Conservation (phyloP, 176 grass and related monocot species). For the Eragrostis curvula region DNA sequence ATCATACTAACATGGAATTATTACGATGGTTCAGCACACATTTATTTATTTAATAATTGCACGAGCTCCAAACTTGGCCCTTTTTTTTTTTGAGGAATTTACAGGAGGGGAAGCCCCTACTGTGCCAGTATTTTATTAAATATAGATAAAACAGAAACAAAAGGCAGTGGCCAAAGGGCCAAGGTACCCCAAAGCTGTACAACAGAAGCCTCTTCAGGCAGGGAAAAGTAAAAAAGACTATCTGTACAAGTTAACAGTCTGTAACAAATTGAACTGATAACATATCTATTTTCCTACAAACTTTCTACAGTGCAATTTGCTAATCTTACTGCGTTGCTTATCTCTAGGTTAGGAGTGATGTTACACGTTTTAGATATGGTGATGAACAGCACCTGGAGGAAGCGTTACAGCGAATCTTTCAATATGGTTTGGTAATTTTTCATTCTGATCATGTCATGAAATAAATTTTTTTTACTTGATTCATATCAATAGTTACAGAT, state of each 20-base stretch:
- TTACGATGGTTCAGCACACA: background rate
- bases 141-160: too few relatives aligned
- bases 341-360: slow-evolving; percentile 87
- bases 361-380: slow-evolving; percentile 90
- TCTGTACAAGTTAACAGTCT: too few relatives aligned
- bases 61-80: background rate
- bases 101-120: too few relatives aligned
- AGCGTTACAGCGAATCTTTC: slow-evolving; percentile 90
- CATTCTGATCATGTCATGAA: slow-evolving; percentile 25
- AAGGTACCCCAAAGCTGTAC: background rate
- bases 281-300: background rate
- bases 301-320: slow-evolving; percentile 27
- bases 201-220: too few relatives aligned
- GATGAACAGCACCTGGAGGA: slow-evolving; percentile 96
- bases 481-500: slow-evolving; percentile 17
- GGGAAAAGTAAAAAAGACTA: too few relatives aligned
- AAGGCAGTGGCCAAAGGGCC: too few relatives aligned
- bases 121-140: too few relatives aligned
- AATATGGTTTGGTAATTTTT: slow-evolving; percentile 88
- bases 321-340: slow-evolving; percentile 17
- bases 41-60: background rate
- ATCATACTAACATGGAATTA: background rate
- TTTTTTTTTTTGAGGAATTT: too few relatives aligned
- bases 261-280: too few relatives aligned
- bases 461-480: background rate